Conservation (phyloP, 2,329 filamentous ascomycete genomes). For the Phialophora macrospora region DNA sequence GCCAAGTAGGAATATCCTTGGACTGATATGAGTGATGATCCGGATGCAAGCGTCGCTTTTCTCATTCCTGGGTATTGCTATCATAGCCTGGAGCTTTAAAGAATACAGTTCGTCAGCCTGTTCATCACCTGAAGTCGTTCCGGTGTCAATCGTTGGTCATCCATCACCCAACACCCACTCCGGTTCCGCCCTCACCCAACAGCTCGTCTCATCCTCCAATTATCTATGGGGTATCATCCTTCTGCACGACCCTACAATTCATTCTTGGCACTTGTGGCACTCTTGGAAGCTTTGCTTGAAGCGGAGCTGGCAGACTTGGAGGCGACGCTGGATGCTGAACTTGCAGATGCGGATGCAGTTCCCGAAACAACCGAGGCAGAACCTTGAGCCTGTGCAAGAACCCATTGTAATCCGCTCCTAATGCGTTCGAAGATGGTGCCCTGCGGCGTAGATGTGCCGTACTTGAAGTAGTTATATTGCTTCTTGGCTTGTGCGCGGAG, state of each 20-base stretch:
- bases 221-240: conserved; percentile 20
- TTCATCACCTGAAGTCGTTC: conserved; percentile 14
- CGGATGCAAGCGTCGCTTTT: conserved; percentile 18
- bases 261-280: conserved; percentile 30
- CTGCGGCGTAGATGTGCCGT: conserved; percentile 70
- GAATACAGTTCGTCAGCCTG: conserved; percentile 22
- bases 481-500: conserved; percentile 72
- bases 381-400: conserved; percentile 48
- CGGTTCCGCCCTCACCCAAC: background rate
- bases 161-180: conserved; percentile 6
- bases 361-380: conserved; percentile 51
- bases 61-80: conserved; percentile 27
- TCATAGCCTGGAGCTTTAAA: conserved; percentile 35
- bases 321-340: conserved; percentile 49
- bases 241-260: conserved; percentile 30
- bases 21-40: background rate
- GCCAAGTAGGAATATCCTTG: background rate
- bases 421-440: conserved; percentile 70
- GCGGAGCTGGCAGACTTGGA: conserved; percentile 36
- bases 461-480: conserved; percentile 76
- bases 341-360: conserved; percentile 38
- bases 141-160: conserved; percentile 14
- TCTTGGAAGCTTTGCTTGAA: conserved; percentile 31
- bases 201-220: conserved; percentile 5
- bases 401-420: conserved; percentile 53